Evolutionary conservation across 495 filamentous ascomycete species (phyloP).

Genomic region (Haplographium delicatum): DNA sequence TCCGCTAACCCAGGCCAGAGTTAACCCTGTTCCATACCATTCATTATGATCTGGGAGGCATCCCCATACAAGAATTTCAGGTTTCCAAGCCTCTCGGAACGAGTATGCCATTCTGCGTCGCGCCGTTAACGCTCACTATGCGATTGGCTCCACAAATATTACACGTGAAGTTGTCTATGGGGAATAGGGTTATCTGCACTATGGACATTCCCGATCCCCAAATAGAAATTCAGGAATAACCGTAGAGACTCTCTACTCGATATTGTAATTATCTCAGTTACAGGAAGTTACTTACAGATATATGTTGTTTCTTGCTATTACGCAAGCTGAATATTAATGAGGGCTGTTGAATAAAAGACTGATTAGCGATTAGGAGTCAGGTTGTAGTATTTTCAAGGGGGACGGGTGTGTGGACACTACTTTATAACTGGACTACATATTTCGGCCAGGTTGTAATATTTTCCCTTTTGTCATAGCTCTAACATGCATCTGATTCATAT

Average conservation of each 20-base stretch:
- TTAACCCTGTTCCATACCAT: not conserved
- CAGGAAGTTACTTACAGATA: not conserved
- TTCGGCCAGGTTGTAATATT: too few species aligned
- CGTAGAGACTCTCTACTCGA: not conserved
- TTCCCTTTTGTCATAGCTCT: too few species aligned
- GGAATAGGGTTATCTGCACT: not conserved
- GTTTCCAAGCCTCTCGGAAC: not conserved
- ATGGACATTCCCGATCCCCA: not conserved
- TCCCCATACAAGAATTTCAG: constrained; percentile 2
- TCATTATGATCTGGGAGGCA: constrained; percentile 5
- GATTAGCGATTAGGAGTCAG: too few species aligned
- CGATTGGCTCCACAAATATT: not conserved
- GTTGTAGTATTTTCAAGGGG: too few species aligned
- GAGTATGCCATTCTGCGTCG: constrained; percentile 2
- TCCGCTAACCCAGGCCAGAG: constrained; percentile 2
- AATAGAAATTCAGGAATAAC: not conserved
- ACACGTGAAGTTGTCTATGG: not conserved
- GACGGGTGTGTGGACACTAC: too few species aligned
- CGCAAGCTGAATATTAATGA: too few species aligned
- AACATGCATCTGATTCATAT: too few species aligned
- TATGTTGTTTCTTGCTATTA: not conserved
- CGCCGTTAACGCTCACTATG: constrained; percentile 1
- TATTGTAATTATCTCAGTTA: not conserved
- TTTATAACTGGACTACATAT: too few species aligned
- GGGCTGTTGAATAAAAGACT: too few species aligned